phyloP scores from a whole-genome alignment of 257 asterid species.

The Cruciata laevipes region DNA sequence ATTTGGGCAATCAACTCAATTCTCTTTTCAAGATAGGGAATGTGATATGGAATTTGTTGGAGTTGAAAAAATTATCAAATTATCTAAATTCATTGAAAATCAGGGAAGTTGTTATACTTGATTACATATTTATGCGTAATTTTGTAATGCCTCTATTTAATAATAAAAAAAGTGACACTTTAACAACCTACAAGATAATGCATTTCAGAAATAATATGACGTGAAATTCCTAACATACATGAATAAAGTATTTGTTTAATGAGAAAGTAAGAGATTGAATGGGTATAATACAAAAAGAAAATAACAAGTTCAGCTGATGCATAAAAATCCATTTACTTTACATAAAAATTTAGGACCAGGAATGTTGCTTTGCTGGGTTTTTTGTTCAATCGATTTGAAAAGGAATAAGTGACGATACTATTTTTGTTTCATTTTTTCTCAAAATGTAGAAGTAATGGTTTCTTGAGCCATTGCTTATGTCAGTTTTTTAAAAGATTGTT shows the following conservation, averaged over 20 bases:
- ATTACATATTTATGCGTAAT: no score
- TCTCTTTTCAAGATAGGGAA: no score
- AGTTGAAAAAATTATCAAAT: no score
- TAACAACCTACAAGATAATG: neutral
- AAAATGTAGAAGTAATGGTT: neutral
- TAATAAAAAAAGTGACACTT: neutral
- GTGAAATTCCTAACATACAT: neutral
- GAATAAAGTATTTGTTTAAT: neutral
- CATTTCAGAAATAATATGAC: neutral
- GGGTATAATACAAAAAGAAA: neutral
- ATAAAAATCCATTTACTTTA: neutral
- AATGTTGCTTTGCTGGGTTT: neutral
- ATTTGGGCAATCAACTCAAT: no score
- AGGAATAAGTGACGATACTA: neutral
- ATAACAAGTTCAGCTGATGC: neutral
- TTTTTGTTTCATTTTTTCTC: no score
- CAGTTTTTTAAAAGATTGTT: no score
- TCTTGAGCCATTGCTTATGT: neutral
- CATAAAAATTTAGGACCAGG: neutral
- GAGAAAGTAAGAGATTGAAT: neutral
- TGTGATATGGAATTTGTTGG: no score
- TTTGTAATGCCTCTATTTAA: no score
- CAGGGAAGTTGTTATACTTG: no score
- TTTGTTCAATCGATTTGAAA: neutral
- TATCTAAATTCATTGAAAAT: no score